Base-by-base conservation (phyloP, 2,329 filamentous ascomycete genomes). In the Tolypocladium tundrense region DNA sequence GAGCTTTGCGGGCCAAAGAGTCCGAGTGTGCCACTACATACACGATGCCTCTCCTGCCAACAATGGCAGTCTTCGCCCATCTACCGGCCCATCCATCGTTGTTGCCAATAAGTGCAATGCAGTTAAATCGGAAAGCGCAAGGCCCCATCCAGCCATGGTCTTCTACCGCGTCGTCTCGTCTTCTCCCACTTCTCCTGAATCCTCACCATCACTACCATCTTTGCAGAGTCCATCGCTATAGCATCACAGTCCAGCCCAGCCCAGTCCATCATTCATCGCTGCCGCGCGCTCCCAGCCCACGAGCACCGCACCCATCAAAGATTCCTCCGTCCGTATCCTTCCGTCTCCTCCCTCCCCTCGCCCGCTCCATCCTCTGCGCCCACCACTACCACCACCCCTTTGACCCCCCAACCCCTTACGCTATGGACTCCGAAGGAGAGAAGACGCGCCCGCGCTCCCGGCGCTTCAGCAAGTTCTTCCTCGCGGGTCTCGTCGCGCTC, bases 401-500 rank as follows among this genome's bases (percentile, higher is more conserved):
- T n/a, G 19, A 45, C n/a, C 41, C 27, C 11, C 9, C 27, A 13
- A 31, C 40, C 31, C 11, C 10, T 27, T 24, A 13, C 27, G 27
- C 27, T 8, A 50, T 50, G 45, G 45, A 19, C 7, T 8, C 16
- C 3, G 2, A 11, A 27, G 45, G 16, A 11, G n/a, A 39, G 8
- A 39, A 50, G n/a, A 10, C 55, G 11, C 37, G 10, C 16, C 4
- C 27, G 21, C 27, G 42, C 43, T 21, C 52, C 35, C 33, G 54
- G 2, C 42, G 52, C 10, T 19, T 58, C 40, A 39, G 52, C 58
- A 61, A 59, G 35, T 8, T 45, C 13, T 7, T 62, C 31, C 61
- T 69, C 51, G 41, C 54, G 7, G 11, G 45, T 1, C 59, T 65
- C 10, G 55, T 68, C 10, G 52, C 39, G 43, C n/a, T 65, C 54